phyloP scores from a whole-genome alignment of 108 stramenopile genomes.

The Nitzschia sp. region DNA sequence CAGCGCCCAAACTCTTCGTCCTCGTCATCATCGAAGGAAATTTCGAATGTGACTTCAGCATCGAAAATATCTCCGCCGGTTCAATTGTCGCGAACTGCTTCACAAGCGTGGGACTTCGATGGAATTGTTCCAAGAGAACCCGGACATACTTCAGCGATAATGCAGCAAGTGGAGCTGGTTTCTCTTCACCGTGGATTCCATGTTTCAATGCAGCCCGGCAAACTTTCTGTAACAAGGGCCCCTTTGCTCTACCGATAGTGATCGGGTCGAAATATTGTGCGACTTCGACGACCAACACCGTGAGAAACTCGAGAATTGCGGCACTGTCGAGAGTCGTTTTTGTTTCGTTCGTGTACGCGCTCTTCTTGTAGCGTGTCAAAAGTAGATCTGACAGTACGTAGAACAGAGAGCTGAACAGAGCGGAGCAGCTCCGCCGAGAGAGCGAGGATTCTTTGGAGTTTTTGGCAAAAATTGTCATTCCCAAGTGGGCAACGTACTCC shows the following conservation, averaged over 20 bases:
- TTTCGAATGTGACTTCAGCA: conserved; percentile 44
- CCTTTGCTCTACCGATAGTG: not conserved
- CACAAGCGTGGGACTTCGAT: not conserved
- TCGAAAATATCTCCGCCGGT: conserved; percentile 32
- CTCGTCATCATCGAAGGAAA: conserved; percentile 25
- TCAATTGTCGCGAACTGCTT: not conserved
- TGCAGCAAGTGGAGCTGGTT: not conserved
- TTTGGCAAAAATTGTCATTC: not conserved
- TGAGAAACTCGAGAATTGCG: not conserved
- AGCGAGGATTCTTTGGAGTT: no score
- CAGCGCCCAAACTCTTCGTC: not conserved
- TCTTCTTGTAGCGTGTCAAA: not conserved
- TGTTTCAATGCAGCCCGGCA: conserved; percentile 28
- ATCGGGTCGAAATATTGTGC: not conserved
- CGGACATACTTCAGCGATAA: conserved; percentile 15
- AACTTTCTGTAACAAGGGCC: conserved; percentile 9
- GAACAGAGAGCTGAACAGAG: not conserved
- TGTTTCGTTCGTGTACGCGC: no score
- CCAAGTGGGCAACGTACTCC: not conserved
- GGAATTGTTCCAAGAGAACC: not conserved
- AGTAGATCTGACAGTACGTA: not conserved
- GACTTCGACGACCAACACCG: conserved; percentile 1
- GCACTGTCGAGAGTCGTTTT: not conserved
- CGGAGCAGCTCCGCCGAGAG: no score
- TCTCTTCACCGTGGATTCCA: conserved; percentile 16